phyloP scores from a whole-genome alignment of 768 basidiomycete genomes.

The Phlebiopsis gigantea region DNA sequence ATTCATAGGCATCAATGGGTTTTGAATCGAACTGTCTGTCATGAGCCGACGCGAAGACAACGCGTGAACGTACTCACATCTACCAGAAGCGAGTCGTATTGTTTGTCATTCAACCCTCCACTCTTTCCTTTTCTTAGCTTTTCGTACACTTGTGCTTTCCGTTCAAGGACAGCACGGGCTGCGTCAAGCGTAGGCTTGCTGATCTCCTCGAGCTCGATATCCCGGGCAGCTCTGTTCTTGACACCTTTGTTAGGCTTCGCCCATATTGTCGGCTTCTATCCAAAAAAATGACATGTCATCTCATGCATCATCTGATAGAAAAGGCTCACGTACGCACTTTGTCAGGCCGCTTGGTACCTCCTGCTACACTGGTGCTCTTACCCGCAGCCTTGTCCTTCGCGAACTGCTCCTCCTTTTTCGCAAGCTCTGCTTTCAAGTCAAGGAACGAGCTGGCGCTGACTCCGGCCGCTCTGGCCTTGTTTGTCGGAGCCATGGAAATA shows the following conservation, averaged over 20 bases:
- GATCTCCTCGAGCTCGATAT: slow-evolving; percentile 65
- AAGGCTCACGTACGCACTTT: slow-evolving; percentile 43
- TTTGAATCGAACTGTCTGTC: slow-evolving; percentile 55
- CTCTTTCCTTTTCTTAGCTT: slow-evolving; percentile 73
- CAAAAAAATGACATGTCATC: neutral
- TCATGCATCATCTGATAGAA: neutral
- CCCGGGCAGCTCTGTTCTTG: slow-evolving; percentile 52
- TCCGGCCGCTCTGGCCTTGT: slow-evolving; percentile 63
- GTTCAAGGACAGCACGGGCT: slow-evolving; percentile 63
- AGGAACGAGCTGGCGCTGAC: slow-evolving; percentile 73
- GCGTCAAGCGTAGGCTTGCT: slow-evolving; percentile 69
- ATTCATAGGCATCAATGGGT: slow-evolving; percentile 46
- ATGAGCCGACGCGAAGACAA: neutral
- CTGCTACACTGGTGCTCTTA: slow-evolving; percentile 44
- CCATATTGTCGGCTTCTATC: slow-evolving; percentile 77
- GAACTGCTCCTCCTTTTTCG: slow-evolving; percentile 54
- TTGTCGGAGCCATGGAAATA: slow-evolving; percentile 33
- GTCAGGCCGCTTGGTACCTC: slow-evolving; percentile 60
- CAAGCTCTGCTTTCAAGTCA: slow-evolving; percentile 65
- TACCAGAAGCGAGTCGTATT: slow-evolving; percentile 67
- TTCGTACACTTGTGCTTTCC: slow-evolving; percentile 78
- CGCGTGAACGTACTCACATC: slow-evolving; percentile 49
- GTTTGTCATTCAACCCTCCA: slow-evolving; percentile 69
- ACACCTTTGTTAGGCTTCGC: slow-evolving; percentile 73
- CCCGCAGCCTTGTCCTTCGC: slow-evolving; percentile 61